Conservation (phyloP, 2,329 filamentous ascomycete genomes). For the Trichoderma aggressivum region DNA sequence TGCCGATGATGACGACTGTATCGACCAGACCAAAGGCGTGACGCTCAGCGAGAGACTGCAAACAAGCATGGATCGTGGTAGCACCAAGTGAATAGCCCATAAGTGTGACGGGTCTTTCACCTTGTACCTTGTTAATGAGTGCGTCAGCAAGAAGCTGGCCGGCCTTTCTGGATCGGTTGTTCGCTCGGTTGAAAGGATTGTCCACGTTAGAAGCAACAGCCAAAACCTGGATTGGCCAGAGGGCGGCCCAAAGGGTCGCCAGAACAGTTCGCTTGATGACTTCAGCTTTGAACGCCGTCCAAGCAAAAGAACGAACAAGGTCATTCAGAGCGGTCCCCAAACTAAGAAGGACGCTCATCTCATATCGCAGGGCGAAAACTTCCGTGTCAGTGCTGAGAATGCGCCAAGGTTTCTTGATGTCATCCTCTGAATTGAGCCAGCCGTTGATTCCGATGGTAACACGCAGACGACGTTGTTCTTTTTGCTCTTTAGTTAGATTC, state of each 20-base stretch:
- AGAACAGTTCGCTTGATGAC: conserved; percentile 71
- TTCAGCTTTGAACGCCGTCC: conserved; percentile 68
- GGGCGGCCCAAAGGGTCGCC: conserved; percentile 62
- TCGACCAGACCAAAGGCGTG: conserved; percentile 82
- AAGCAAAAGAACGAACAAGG: conserved; percentile 72
- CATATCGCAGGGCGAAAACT: conserved; percentile 80
- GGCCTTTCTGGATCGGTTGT: conserved; percentile 74
- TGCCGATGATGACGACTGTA: conserved; percentile 76
- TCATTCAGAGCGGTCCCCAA: conserved; percentile 70
- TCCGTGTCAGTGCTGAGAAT: conserved; percentile 69
- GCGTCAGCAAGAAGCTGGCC: conserved; percentile 78
- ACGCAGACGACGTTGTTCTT: conserved; percentile 54
- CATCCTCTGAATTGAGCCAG: conserved; percentile 73
- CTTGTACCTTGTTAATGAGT: conserved; percentile 75
- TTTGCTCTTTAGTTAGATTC: conserved; percentile 21
- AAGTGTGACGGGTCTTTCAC: conserved; percentile 75
- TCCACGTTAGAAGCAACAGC: conserved; percentile 68
- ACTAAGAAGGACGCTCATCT: conserved; percentile 71
- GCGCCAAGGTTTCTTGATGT: conserved; percentile 77
- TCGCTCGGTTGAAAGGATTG: conserved; percentile 77
- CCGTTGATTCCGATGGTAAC: conserved; percentile 86
- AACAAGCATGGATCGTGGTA: conserved; percentile 76
- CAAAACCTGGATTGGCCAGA: conserved; percentile 67
- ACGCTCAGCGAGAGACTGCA: conserved; percentile 71
- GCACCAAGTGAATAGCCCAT: conserved; percentile 81